phyloP scores from a whole-genome alignment of 371 early-diverging fungal genomes.

The Saksenaea oblongispora region DNA sequence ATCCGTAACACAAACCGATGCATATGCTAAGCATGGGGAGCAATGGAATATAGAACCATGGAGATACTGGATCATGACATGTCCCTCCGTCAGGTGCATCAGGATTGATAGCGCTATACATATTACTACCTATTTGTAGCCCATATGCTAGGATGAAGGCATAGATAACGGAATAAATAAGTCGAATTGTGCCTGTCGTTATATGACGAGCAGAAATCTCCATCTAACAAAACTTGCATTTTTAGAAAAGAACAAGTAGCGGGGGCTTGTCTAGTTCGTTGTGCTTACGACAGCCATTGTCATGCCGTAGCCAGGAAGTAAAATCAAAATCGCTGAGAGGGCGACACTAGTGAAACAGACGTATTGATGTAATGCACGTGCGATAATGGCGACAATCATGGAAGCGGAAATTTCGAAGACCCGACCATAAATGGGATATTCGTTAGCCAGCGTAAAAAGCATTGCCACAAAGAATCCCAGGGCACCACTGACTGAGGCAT shows the following conservation, averaged over 20 bases:
- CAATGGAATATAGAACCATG: conserved; percentile 38
- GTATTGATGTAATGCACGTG: conserved; percentile 32
- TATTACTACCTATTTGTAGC: conserved; percentile 65
- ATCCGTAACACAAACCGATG: conserved; percentile 43
- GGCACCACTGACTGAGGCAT: conserved; percentile 26
- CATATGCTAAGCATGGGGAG: conserved; percentile 37
- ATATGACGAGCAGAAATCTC: conserved; percentile 69
- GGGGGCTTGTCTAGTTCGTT: background rate
- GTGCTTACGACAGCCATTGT: conserved; percentile 24
- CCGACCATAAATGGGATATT: conserved; percentile 40
- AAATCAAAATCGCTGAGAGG: conserved; percentile 51
- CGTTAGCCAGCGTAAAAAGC: conserved; percentile 28
- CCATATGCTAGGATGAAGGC: conserved; percentile 81
- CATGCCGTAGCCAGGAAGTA: conserved; percentile 50
- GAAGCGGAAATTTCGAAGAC: conserved; percentile 49
- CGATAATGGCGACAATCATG: conserved; percentile 32
- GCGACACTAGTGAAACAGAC: conserved; percentile 45
- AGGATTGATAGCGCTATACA: conserved; percentile 36
- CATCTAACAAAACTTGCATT: conserved; percentile 24
- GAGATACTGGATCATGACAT: conserved; percentile 29
- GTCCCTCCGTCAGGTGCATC: conserved; percentile 24
- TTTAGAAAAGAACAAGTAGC: background rate
- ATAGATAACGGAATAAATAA: conserved; percentile 76
- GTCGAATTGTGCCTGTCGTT: conserved; percentile 79
- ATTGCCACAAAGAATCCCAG: conserved; percentile 35